Base-by-base conservation (phyloP, 768 basidiomycete genomes). In the Strobilomyces confusus region DNA sequence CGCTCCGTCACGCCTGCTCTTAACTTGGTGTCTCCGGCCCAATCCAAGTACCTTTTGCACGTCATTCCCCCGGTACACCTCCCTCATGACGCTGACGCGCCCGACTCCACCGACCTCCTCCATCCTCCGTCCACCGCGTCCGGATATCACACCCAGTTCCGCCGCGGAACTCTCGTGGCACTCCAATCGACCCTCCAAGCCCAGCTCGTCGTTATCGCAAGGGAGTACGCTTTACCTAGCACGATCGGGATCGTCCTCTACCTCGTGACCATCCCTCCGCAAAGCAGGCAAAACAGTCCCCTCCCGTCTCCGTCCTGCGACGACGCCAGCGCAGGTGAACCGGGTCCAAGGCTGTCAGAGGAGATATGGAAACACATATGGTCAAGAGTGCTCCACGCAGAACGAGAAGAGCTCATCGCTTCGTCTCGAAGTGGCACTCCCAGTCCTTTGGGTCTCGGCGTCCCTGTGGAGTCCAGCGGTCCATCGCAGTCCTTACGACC, bases 181-280 rank as follows among this genome's bases (percentile, higher is more conserved):
- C 77, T 98, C 0, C 83, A 94, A 65, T 77, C 93, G 6, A 91
- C 87, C 0, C 73, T 98, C 1, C 86, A 91, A 38, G 80, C 84
- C 1, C 95, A 97, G 66, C 73, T 97, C 11, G 76, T 77, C 20
- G 89, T 92, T 8, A 97, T 98, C 48, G 93, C 95, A 14, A 86
- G 86, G 69, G 95, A 98, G 71, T 98, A 94, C 63, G 89, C 90
- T 3, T 75, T 98, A 17, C 95, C 95, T 1, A 92, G 87, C 59
- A 91, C 89, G 0, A 71, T 80, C 14, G 95, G 95, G 6, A 72
- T 98, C 44, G 75, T 90, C 40, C 76, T 98, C 2, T 98, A 94
- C 69, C 81, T 98, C 43, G 80, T 90, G 41, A 75, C 74, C 36
- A 62, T 74, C 19, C 58, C 71, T 44, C 44, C 63, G 6, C 69